Evolutionary conservation across 495 filamentous ascomycete genomes (phyloP).

Genomic region (Copromyces sp.): DNA sequence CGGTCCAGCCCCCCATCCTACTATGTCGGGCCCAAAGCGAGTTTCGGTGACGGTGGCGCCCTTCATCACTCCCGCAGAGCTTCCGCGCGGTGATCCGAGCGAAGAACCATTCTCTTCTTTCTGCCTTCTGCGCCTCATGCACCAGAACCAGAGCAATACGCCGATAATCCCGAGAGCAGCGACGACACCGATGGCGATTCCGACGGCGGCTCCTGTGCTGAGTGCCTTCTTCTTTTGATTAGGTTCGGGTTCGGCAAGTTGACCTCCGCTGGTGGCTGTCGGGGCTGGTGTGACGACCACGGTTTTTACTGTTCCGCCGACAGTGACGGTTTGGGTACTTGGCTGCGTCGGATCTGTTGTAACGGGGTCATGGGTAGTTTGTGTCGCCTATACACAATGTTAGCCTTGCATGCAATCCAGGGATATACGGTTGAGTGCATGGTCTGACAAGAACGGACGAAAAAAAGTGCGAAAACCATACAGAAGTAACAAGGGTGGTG

Average conservation of each 20-base stretch:
- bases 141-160: constrained; percentile 25
- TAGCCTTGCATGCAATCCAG: background rate
- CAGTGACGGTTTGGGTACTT: constrained; percentile 32
- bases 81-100: constrained; percentile 23
- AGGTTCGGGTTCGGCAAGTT: background rate
- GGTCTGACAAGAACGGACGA: background rate
- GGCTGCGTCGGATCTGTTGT: constrained; percentile 5
- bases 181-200: constrained; percentile 34
- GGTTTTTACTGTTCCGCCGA: constrained; percentile 30
- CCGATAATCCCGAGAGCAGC: constrained; percentile 18
- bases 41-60: constrained; percentile 25
- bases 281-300: constrained; percentile 28
- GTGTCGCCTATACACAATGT: background rate
- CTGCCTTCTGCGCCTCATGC: constrained; percentile 17
- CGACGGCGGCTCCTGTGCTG: constrained; percentile 26
- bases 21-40: background rate
- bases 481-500: constrained; percentile 18
- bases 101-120: constrained; percentile 12
- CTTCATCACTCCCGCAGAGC: constrained; percentile 30
- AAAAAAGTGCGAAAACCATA: constrained; percentile 9
- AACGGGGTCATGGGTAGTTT: constrained; percentile 3
- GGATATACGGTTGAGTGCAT: background rate
- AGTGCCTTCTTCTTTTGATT: constrained; percentile 1
- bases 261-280: constrained; percentile 7
- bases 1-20: background rate